Evolutionary conservation across 192 early-diverging fungal genomes (phyloP).

Genomic region (Coemansia sp.): DNA sequence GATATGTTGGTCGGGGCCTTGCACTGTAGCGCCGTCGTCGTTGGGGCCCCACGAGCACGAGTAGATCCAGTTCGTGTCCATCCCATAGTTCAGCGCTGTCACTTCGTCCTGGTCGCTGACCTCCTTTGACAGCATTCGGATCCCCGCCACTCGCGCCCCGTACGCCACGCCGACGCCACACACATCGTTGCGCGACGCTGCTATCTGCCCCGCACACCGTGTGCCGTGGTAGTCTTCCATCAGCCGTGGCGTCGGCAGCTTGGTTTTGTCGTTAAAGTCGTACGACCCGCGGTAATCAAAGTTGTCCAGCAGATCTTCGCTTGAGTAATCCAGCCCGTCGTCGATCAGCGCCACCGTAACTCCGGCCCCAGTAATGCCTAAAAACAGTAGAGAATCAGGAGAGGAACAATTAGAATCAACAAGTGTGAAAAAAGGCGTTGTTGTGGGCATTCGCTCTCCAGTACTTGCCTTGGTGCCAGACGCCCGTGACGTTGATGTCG

Average conservation of each 20-base stretch:
- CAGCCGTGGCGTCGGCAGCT: slow-evolving; percentile 70
- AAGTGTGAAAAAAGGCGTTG: no score
- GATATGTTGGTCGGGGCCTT: slow-evolving; percentile 77
- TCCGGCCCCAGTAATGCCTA: slow-evolving; percentile 77
- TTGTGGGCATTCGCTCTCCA: no score
- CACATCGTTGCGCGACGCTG: slow-evolving; percentile 83
- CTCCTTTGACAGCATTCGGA: slow-evolving; percentile 84
- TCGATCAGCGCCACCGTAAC: slow-evolving; percentile 91
- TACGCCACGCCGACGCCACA: slow-evolving; percentile 95
- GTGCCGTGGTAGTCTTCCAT: slow-evolving; percentile 91
- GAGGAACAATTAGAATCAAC: not conserved
- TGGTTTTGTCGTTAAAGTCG: slow-evolving; percentile 85
- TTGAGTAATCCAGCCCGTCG: slow-evolving; percentile 88
- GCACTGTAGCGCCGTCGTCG: slow-evolving; percentile 82
- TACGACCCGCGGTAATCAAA: slow-evolving; percentile 91
- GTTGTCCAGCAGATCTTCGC: slow-evolving; percentile 79
- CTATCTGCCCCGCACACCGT: slow-evolving; percentile 96
- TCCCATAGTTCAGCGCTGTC: slow-evolving; percentile 82
- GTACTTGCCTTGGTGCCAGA: slow-evolving; percentile 73
- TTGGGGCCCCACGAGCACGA: slow-evolving; percentile 95
- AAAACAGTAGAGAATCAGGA: not conserved
- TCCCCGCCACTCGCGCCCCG: slow-evolving; percentile 77
- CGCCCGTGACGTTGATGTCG: slow-evolving; percentile 91
- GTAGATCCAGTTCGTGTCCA: slow-evolving; percentile 90
- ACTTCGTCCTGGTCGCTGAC: slow-evolving; percentile 95